Percentiles rank a stretch among this genome's conserved stretches.
phyloP scores from a whole-genome alignment of 257 asterid genomes.

The Solanum sejunctum region DNA sequence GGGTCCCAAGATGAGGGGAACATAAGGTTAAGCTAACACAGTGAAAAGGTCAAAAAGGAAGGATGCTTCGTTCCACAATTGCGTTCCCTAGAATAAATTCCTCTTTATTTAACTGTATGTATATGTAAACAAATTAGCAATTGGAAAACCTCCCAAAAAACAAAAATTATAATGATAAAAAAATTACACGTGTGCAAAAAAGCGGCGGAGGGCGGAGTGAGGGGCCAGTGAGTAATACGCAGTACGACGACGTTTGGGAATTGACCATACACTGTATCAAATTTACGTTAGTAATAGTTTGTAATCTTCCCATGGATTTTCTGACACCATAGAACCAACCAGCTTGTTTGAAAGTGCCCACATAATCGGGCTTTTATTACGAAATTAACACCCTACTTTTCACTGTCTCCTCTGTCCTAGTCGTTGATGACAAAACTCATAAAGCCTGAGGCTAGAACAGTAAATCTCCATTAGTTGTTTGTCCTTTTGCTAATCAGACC shows the following conservation, averaged over 20 bases:
- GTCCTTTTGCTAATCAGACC: conserved; percentile 21
- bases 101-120: background rate
- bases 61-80: conserved; percentile 10
- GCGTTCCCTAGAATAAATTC: background rate
- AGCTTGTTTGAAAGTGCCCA: conserved; percentile 21
- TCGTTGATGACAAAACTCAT: conserved; percentile 16
- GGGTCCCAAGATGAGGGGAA: conserved; percentile 3
- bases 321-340: conserved; percentile 26
- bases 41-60: conserved; percentile 11
- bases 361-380: conserved; percentile 26
- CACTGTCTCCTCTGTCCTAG: conserved; percentile 4
- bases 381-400: conserved; percentile 45
- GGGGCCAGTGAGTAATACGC: background rate
- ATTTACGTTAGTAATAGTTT: background rate
- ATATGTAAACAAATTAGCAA: background rate
- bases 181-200: background rate
- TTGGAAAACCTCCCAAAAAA: background rate
- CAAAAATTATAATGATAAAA: no score
- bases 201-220: background rate
- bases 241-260: background rate
- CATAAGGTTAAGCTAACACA: background rate
- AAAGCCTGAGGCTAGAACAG: conserved; percentile 20
- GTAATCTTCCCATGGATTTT: conserved; percentile 69
- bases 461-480: conserved; percentile 17
- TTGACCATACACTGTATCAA: conserved; percentile 11